Base-by-base conservation (phyloP, 805 yeast genomes). In the Suhomyces tanzawaensis region DNA sequence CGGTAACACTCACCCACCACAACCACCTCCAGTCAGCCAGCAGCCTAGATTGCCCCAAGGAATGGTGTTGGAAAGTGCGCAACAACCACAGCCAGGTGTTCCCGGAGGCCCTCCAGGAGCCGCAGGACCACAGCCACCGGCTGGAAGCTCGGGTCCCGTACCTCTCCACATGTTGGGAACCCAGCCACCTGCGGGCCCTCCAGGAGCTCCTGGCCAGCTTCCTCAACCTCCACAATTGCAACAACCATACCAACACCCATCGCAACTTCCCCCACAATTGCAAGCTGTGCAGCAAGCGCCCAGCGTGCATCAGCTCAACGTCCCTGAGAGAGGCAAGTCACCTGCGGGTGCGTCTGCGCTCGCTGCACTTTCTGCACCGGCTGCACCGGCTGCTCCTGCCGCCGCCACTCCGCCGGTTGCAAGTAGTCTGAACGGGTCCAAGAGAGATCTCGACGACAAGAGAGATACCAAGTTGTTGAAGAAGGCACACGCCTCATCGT, bases 11-110 rank as follows among this genome's bases (percentile, higher is more conserved):
- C 76, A 78, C 40, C 74, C 79, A 16, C 79, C 79, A 3, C 80
- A 79, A 34, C 84, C 85, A 8, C 85, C 85, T n/a, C 83, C 88
- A 51, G 68, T 65, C 14, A 69, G 74, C 48, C 77, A 79, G 58
- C 82, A 82, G 61, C 77, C 81, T 46, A 66, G 77, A 56, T 60
- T 77, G 55, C 82, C 83, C 23, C 80, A 73, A 42, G 79, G 79
- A 4, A 78, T 81, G 72, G 76, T 81, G n/a, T 79, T 82, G 55
- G 73, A 68, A 48, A 58, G 66, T 38, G 59, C 64, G 8, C 63
- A 60, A 39, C 53, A 38, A 27, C 58, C 41, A 34, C 50, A 29
- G 15, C 31, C 29, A 7, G 27, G 19, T 13, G 34, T n/a, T 19
- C 19, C 34, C 13, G 28, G 36, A 3, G 35, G 28, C 13, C 32